Percentiles rank a stretch among this genome's conserved stretches.
Evolutionary conservation across 805 yeast genomes (phyloP).

Genomic region (Sugiyamaella valdiviana): DNA sequence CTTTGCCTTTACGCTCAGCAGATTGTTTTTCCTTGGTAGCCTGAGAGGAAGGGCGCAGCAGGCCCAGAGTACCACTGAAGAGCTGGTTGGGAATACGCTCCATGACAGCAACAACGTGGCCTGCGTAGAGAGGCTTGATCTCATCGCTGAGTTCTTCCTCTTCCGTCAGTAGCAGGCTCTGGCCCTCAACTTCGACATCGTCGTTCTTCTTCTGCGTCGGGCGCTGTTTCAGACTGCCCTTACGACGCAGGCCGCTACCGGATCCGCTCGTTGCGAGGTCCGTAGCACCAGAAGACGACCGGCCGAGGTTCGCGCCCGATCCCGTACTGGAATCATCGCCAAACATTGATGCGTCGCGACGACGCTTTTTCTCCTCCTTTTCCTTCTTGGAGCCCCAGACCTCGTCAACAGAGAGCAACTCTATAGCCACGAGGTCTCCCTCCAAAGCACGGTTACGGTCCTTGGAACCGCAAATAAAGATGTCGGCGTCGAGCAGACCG

Average conservation of each 20-base stretch:
- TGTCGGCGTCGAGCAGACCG: constrained; percentile 91
- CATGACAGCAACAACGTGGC: constrained; percentile 96
- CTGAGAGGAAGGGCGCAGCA: constrained; percentile 92
- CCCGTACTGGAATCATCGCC: constrained; percentile 33
- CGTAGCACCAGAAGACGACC: constrained; percentile 26
- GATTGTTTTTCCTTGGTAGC: constrained; percentile 67
- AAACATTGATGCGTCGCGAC: constrained; percentile 43
- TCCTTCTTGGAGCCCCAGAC: constrained; percentile 96
- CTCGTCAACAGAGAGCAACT: constrained; percentile 88
- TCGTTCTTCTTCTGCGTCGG: constrained; percentile 97
- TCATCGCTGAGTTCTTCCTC: constrained; percentile 95
- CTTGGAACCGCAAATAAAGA: constrained; percentile 95
- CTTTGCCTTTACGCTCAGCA: constrained; percentile 28
- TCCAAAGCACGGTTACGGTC: constrained; percentile 97
- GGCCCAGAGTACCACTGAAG: constrained; percentile 89
- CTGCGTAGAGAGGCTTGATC: constrained; percentile 89
- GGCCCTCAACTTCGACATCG: constrained; percentile 98
- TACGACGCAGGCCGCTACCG: constrained; percentile 49
- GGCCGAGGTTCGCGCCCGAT: constrained; percentile 25
- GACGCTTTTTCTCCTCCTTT: constrained; percentile 93
- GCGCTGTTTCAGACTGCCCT: constrained; percentile 87
- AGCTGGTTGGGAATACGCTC: constrained; percentile 97
- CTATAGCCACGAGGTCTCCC: constrained; percentile 95
- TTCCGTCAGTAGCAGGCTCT: constrained; percentile 80
- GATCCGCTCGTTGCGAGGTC: constrained; percentile 7